A percentile compares a stretch with the other conserved stretches of the same genome.
phyloP scores from a whole-genome alignment of 2,329 filamentous ascomycete genomes.

The Pseudogymnoascus sp. region DNA sequence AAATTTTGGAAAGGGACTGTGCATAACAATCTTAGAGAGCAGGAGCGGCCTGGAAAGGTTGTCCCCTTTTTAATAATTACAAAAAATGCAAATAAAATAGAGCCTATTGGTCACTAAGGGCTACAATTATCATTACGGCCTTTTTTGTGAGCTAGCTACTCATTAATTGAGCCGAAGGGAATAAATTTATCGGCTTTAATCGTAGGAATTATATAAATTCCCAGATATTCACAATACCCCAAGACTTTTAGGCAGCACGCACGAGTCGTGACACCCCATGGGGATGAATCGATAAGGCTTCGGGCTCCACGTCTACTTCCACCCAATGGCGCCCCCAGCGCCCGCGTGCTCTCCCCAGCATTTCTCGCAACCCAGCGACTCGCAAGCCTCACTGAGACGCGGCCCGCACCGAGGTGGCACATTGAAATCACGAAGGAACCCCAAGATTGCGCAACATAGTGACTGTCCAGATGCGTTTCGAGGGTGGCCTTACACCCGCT shows the following conservation, averaged over 20 bases:
- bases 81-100: background rate
- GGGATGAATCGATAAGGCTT: conserved; percentile 2
- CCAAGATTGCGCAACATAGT: background rate
- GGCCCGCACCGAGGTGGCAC: conserved; percentile 4
- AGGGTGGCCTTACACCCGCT: background rate
- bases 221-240: background rate
- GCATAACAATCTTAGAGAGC: background rate
- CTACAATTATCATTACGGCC: background rate
- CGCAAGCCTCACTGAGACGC: background rate
- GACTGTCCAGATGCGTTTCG: background rate
- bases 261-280: conserved; percentile 2
- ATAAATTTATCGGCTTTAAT: background rate
- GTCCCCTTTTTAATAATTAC: background rate
- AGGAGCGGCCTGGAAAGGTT: background rate
- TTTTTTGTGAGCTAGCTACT: background rate
- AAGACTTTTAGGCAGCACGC: background rate
- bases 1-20: background rate
- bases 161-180: background rate
- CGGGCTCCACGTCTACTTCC: background rate
- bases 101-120: background rate
- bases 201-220: background rate
- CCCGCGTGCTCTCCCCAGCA: conserved; percentile 3
- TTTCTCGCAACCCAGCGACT: background rate
- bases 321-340: background rate
- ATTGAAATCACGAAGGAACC: background rate